A percentile compares a stretch with the other conserved stretches of the same genome.
These are phyloP conservation scores for Taphrina pruni DNA, from an alignment of 1,139 yeast species.

Conservation along the genomic window DNA sequence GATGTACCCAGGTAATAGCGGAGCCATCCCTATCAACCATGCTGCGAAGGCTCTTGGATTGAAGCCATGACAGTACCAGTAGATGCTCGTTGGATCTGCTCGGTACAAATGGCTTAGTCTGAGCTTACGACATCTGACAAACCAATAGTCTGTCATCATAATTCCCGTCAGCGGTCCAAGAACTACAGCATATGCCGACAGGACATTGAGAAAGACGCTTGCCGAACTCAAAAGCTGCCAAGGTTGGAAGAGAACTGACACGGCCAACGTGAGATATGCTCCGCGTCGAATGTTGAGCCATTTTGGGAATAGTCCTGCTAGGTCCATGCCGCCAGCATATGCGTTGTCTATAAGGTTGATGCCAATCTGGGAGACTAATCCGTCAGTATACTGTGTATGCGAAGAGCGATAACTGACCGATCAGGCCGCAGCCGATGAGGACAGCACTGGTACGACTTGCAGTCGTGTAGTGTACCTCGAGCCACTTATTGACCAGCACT, in stretches of 20 bases:
- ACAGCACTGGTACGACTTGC: slow-evolving; percentile 79
- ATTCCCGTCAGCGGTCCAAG: slow-evolving; percentile 52
- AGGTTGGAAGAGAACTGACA: slow-evolving; percentile 47
- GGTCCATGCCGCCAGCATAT: slow-evolving; percentile 65
- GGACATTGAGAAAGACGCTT: slow-evolving; percentile 50
- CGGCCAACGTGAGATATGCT: slow-evolving; percentile 29
- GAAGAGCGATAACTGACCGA: slow-evolving; percentile 66
- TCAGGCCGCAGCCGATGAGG: slow-evolving; percentile 75
- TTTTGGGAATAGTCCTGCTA: slow-evolving; percentile 62
- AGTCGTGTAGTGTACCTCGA: slow-evolving; percentile 42
- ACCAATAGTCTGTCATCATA: slow-evolving; percentile 47
- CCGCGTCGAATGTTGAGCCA: slow-evolving; percentile 59
- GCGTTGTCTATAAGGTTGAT: slow-evolving; percentile 64
- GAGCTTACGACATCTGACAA: slow-evolving; percentile 51
- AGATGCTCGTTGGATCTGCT: slow-evolving; percentile 56
- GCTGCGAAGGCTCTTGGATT: slow-evolving; percentile 81
- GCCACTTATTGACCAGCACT: slow-evolving; percentile 67
- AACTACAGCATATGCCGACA: slow-evolving; percentile 52
- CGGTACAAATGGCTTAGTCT: slow-evolving; percentile 65
- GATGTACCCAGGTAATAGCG: slow-evolving; percentile 68
- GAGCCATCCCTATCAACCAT: slow-evolving; percentile 73
- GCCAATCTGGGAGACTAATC: slow-evolving; percentile 34
- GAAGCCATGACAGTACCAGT: slow-evolving; percentile 63
- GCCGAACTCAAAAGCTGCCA: slow-evolving; percentile 53
- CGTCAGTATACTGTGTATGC: slow-evolving; percentile 57